phyloP scores from a whole-genome alignment of 495 filamentous ascomycete species.

The Penicillium dipodomyicola region DNA sequence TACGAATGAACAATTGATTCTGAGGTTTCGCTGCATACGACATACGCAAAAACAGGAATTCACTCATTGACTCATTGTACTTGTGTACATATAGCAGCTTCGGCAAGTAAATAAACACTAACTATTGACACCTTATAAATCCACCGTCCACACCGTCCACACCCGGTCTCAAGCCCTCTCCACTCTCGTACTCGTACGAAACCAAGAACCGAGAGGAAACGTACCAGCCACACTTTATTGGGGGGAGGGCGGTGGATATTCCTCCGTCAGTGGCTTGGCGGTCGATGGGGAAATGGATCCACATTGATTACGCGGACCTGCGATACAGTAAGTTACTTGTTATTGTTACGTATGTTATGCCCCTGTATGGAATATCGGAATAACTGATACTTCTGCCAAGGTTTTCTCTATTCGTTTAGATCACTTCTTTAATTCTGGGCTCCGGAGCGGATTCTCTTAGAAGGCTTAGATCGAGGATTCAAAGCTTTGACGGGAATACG shows the following conservation, averaged over 20 bases:
- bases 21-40: no score
- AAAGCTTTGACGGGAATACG: neutral
- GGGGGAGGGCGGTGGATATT: slow-evolving; percentile 11
- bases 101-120: neutral
- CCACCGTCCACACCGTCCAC: neutral
- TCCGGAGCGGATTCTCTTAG: neutral
- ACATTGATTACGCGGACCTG: neutral
- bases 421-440: neutral
- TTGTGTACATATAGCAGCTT: neutral
- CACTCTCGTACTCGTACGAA: slow-evolving; percentile 16
- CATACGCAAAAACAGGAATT: no score
- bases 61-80: neutral
- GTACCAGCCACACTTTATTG: neutral
- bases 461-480: neutral
- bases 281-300: neutral
- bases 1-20: no score
- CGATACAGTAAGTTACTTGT: neutral
- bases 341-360: neutral
- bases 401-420: neutral
- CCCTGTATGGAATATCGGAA: neutral
- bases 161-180: neutral
- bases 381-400: neutral
- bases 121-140: neutral
- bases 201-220: slow-evolving; percentile 1
- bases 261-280: slow-evolving; percentile 21